phyloP scores from a whole-genome alignment of 1,284 basidiomycete species.

The Thelephora terrestris region DNA sequence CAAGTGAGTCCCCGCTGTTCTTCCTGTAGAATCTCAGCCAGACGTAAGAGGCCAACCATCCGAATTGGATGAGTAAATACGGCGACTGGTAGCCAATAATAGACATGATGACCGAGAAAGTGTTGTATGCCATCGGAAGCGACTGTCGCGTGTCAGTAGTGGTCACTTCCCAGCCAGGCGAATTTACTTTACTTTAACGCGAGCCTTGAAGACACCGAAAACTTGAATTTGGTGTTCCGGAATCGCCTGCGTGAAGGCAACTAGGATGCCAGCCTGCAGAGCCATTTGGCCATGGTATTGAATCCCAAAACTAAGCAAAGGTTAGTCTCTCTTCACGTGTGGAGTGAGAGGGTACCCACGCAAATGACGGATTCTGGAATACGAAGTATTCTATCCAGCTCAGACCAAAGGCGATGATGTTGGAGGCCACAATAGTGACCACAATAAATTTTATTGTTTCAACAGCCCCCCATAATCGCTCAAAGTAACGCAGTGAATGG shows the following conservation, averaged over 20 bases:
- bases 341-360: slow-evolving; percentile 44
- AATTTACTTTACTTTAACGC: slow-evolving; percentile 70
- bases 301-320: slow-evolving; percentile 63
- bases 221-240: slow-evolving; percentile 97
- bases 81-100: slow-evolving; percentile 86
- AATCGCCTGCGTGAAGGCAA: slow-evolving; percentile 95
- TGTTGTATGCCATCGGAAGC: slow-evolving; percentile 89
- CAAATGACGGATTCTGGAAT: slow-evolving; percentile 55
- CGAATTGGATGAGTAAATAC: slow-evolving; percentile 95
- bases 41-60: slow-evolving; percentile 92
- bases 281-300: slow-evolving; percentile 90
- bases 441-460: slow-evolving; percentile 84
- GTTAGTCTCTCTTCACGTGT: slow-evolving; percentile 2
- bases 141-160: slow-evolving; percentile 35
- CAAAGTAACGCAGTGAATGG: slow-evolving; percentile 81
- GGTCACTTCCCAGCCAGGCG: slow-evolving; percentile 6
- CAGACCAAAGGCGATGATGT: slow-evolving; percentile 78
- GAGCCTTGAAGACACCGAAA: slow-evolving; percentile 74
- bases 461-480: slow-evolving; percentile 84
- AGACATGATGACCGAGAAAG: slow-evolving; percentile 83
- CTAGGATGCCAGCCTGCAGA: slow-evolving; percentile 83
- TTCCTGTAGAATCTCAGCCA: slow-evolving; percentile 97
- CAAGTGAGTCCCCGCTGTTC: slow-evolving; percentile 47
- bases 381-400: slow-evolving; percentile 74
- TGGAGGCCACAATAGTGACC: slow-evolving; percentile 72